Conservation (phyloP, 805 yeast genomes). For the Martiniozyma abietophila region DNA sequence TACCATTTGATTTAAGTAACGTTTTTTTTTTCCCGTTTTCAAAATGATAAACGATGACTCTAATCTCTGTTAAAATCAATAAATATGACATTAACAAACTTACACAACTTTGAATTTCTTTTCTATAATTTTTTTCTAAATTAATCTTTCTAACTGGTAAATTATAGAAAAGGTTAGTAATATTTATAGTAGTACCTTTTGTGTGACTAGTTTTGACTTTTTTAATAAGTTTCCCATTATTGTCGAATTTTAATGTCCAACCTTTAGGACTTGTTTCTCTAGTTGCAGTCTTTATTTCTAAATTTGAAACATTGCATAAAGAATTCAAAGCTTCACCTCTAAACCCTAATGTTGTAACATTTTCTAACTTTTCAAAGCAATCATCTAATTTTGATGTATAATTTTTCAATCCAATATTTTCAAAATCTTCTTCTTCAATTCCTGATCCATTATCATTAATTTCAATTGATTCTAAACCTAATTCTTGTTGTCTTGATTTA, state of each 20-base stretch:
- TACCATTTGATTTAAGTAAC: conserved; percentile 52
- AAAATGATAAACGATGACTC: conserved; percentile 52
- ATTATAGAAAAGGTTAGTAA: conserved; percentile 51
- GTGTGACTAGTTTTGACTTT: conserved; percentile 38
- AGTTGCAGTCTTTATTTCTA: conserved; percentile 44
- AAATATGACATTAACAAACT: conserved; percentile 58
- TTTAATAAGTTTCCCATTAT: conserved; percentile 39
- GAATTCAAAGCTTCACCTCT: conserved; percentile 79
- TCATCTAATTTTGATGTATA: conserved; percentile 54
- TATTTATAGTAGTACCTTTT: conserved; percentile 58
- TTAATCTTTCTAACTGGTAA: conserved; percentile 81
- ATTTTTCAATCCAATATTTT: conserved; percentile 47
- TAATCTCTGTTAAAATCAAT: conserved; percentile 46
- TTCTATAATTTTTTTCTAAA: conserved; percentile 52
- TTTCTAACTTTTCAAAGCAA: conserved; percentile 47
- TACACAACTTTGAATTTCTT: conserved; percentile 67
- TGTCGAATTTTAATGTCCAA: conserved; percentile 41
- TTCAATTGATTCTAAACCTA: conserved; percentile 67
- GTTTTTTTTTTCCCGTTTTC: conserved; percentile 41
- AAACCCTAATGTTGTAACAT: conserved; percentile 56
- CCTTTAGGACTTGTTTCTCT: conserved; percentile 45
- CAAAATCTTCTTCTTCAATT: conserved; percentile 43
- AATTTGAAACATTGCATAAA: conserved; percentile 44
- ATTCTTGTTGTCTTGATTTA: conserved; percentile 31
- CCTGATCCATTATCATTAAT: conserved; percentile 65